phyloP scores from a whole-genome alignment of 78 protist genomes.

The Dictyostelium capitatum region DNA sequence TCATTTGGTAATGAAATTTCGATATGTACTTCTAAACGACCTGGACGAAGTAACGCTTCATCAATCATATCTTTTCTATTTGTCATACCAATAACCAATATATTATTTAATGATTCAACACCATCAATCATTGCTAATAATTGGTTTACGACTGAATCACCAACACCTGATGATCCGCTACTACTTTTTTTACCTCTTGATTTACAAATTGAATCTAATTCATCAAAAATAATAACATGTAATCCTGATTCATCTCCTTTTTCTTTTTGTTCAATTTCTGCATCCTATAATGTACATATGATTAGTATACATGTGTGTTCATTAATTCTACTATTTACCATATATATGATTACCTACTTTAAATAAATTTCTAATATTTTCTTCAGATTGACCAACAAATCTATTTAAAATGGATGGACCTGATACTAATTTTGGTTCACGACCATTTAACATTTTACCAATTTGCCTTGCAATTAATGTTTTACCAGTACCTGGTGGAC shows the following conservation, averaged over 20 bases:
- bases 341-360: too few species aligned
- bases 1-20: conserved; percentile 99
- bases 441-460: conserved; percentile 98
- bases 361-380: conserved; percentile 97
- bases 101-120: conserved; percentile 98
- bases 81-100: conserved; percentile 99
- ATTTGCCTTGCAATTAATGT: conserved; percentile 99
- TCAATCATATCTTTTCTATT: conserved; percentile 98
- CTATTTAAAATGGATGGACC: conserved; percentile 91
- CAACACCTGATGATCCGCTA: conserved; percentile 92
- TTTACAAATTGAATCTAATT: conserved; percentile 99
- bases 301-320: too few species aligned
- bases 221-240: conserved; percentile 99
- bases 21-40: conserved; percentile 98
- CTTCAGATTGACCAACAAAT: conserved; percentile 98
- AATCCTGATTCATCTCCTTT: conserved; percentile 96
- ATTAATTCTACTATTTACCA: too few species aligned
- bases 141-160: conserved; percentile 99
- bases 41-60: conserved; percentile 98
- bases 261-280: conserved; percentile 88
- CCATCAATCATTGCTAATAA: conserved; percentile 99
- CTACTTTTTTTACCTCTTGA: conserved; percentile 88
- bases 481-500: conserved; percentile 99
- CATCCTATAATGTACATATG: conserved; percentile 91
- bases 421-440: conserved; percentile 95